Conservation (phyloP, 75 land plant genomes). For the Pinus taeda region DNA sequence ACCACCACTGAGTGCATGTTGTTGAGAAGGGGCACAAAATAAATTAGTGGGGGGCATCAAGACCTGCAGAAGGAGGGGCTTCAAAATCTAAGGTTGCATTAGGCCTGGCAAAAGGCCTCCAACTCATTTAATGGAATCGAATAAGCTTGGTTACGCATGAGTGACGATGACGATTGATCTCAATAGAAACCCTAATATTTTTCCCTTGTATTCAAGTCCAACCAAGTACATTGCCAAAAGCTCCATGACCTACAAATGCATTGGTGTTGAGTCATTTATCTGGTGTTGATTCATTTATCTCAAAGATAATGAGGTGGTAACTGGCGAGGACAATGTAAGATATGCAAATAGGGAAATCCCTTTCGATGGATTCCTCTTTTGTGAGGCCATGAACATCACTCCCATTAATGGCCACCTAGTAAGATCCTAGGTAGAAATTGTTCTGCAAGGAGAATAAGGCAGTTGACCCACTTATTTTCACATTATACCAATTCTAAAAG, state of each 20-base stretch:
- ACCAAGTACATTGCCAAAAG: conserved; percentile 77
- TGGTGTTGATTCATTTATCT: too few relatives aligned
- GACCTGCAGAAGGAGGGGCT: too few relatives aligned
- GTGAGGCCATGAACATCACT: conserved; percentile 76
- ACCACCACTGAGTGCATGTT: too few relatives aligned
- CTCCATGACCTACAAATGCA: conserved; percentile 86
- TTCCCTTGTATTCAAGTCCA: conserved; percentile 56
- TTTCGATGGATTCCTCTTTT: conserved; percentile 68
- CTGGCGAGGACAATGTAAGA: conserved; percentile 93
- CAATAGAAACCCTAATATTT: too few relatives aligned
- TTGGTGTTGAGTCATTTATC: conserved; percentile 80
- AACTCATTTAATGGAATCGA: too few relatives aligned
- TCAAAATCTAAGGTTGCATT: too few relatives aligned
- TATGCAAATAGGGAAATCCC: conserved; percentile 79
- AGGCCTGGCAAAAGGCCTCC: too few relatives aligned
- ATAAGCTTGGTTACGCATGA: too few relatives aligned
- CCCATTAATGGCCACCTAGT: conserved; percentile 90
- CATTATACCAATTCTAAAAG: too few relatives aligned
- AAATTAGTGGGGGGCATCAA: too few relatives aligned
- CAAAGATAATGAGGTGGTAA: conserved; percentile 79
- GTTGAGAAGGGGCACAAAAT: too few relatives aligned
- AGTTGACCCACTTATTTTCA: conserved; percentile 36
- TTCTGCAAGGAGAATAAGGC: conserved; percentile 74
- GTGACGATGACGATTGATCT: too few relatives aligned
- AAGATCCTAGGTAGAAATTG: conserved; percentile 92